Evolutionary conservation across 2,329 filamentous ascomycete species (phyloP), one percentile per base, ranked within the genome.

Genomic region (Fusarium sublunatum): DNA sequence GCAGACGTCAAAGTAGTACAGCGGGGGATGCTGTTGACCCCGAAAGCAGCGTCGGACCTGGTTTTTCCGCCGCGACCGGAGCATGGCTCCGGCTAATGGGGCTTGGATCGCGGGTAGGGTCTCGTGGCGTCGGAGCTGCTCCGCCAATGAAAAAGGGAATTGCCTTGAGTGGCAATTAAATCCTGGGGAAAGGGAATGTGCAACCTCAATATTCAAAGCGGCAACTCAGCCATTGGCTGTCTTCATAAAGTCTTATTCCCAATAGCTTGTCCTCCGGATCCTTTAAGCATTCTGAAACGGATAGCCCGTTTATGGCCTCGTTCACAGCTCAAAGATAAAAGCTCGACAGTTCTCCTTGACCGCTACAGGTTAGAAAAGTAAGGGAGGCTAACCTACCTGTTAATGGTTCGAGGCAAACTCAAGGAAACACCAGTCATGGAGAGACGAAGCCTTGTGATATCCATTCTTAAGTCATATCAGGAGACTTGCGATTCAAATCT

Each of bases 1-100:
- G n/a, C 34, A 49, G 39, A 62, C 46, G 43, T 58, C 61, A 58
- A 61, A 40, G 10, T 6, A 44, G 42, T 8, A 42, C 25, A 13
- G 36, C 53, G 34, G 40, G 48, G 42, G 22, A 48, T 36, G 7
- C 25, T 24, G 2, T 52, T 34, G 28, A 43, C 43, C 50, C 61
- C 52, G 28, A 40, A 12, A 41, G 43, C 6, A 3, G 32, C n/a
- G 5, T 7, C n/a, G 11, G 26, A 39, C 11, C 12, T 25, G 8
- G 48, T 60, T 60, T 43, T 61, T 55, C 42, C 42, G 49, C 4
- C 10, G 42, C 40, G 32, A 13, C 11, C 42, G 57, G 48, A 40
- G 32, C 4, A 3, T 19, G 5, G 11, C 56, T 32, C 48, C 55
- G 19, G 6, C 2, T 8, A 9, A 25, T 62, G 52, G 58, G 10